These are phyloP conservation scores for Leccinellum albellum DNA, from an alignment of 768 basidiomycete genomes.

Conservation along the genomic window DNA sequence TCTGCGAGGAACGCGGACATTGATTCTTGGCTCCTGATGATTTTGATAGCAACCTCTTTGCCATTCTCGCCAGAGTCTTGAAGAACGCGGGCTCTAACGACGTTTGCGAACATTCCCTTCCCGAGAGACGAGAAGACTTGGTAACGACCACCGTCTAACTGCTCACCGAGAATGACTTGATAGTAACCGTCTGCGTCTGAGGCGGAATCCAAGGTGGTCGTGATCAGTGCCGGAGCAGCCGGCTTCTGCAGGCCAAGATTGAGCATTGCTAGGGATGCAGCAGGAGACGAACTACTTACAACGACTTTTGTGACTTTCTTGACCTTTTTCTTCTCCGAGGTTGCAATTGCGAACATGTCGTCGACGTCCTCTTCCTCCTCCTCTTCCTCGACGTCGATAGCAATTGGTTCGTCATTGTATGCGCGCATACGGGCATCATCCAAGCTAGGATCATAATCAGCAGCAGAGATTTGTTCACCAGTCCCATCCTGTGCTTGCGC, in stretches of 20 bases:
- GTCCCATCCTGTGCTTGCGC: constrained; percentile 43
- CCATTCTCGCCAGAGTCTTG: constrained; percentile 54
- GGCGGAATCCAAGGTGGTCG: constrained; percentile 81
- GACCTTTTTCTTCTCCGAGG: constrained; percentile 42
- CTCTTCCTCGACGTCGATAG: constrained; percentile 44
- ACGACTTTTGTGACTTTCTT: constrained; percentile 58
- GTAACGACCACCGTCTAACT: constrained; percentile 87
- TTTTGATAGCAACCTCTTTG: constrained; percentile 94
- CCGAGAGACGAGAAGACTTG: constrained; percentile 95
- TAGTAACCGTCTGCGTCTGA: constrained; percentile 97
- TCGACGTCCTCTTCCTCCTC: constrained; percentile 85
- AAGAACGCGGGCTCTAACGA: constrained; percentile 84
- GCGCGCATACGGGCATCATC: constrained; percentile 82
- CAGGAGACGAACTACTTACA: constrained; percentile 33
- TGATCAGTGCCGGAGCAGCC: constrained; percentile 59
- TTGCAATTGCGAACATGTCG: constrained; percentile 87
- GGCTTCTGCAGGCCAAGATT: constrained; percentile 37
- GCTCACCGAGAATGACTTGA: constrained; percentile 88
- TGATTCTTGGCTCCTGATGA: constrained; percentile 91
- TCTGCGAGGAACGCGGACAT: constrained; percentile 59
- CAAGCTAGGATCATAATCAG: constrained; percentile 84
- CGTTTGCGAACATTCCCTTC: constrained; percentile 98
- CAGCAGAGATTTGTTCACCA: constrained; percentile 78
- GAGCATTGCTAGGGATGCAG: background rate
- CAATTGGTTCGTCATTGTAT: constrained; percentile 35